Base-by-base conservation (phyloP, 176 grass and related monocot genomes). In the Phyllostachys edulis region DNA sequence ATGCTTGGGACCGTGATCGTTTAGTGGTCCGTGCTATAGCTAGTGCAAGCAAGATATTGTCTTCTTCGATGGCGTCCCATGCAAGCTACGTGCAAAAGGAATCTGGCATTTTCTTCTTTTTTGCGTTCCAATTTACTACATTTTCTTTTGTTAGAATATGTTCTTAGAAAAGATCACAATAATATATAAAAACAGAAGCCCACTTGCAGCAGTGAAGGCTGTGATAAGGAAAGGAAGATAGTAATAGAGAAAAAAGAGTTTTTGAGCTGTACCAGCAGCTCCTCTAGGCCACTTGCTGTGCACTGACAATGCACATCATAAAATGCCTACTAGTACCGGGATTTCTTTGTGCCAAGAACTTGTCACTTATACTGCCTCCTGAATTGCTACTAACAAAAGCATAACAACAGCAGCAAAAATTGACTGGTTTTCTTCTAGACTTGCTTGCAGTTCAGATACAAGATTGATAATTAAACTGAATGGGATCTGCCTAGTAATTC, bases 151-250 rank as follows among this genome's bases (percentile, higher is more conserved):
- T 9, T 85, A 54, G 71, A 85, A 85, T 85, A 51, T 81, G 2
- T 77, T 85, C 44, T 27, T 85, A 18, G 32, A 56, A 71, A 67
- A 67, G 69, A 34, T 67, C 61, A 38, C 9, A 42, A 56, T 12
- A 75, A 75, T n/a, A 39, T 65, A 26, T 29, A 4, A 5, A 73
- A 78, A 29, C n/a, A 80, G 20, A 59, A 59, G 20, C 0, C 66
- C 52, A 80, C 87, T 62, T 80, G 87, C 50, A 69, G 69, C 20
- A 21, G 27, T 49, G 14, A 84, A 80, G 27, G 68, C 20, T 67
- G 0, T 73, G 79, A 82, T 59, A 45, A 34, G 49, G 26, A 76
- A 64, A 57, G 13, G 24, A n/a, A 59, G 37, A 32, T 50, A 29
- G 52, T 51, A 34, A 71, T 5, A 71, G 38, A 5, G 61, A 6